These are phyloP conservation scores for Cercospora nicotianae DNA, from an alignment of 2,329 filamentous ascomycete genomes.

Conservation along the genomic window DNA sequence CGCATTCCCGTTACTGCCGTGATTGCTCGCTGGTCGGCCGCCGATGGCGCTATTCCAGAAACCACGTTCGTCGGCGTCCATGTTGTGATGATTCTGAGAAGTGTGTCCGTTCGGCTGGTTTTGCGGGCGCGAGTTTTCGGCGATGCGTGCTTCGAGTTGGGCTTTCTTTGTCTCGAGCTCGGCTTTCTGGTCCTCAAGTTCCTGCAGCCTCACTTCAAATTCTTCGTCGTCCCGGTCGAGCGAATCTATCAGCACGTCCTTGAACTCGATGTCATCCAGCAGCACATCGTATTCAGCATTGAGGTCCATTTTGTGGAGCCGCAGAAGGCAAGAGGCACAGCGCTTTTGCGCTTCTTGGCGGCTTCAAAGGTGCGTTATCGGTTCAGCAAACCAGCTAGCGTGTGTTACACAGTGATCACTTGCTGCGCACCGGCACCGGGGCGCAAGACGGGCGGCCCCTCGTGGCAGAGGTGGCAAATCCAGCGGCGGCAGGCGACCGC, in stretches of 20 bases:
- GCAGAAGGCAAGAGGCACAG: not conserved
- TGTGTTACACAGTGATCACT: constrained; percentile 4
- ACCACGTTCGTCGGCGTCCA: constrained; percentile 20
- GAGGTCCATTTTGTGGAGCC: not conserved
- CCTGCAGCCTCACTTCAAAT: constrained; percentile 28
- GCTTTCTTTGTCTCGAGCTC: constrained; percentile 9
- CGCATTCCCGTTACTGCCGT: constrained; percentile 14
- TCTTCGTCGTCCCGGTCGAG: constrained; percentile 37
- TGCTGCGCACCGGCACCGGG: not conserved
- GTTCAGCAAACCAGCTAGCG: no score
- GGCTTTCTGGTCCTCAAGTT: constrained; percentile 27
- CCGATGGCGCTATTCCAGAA: constrained; percentile 27
- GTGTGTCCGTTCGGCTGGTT: constrained; percentile 8
- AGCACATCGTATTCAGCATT: constrained; percentile 26
- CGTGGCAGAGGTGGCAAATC: not conserved
- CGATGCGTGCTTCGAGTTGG: constrained; percentile 5
- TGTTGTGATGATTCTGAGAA: not conserved
- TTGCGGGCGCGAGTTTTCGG: constrained; percentile 12
- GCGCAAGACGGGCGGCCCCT: not conserved
- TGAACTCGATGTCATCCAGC: constrained; percentile 40
- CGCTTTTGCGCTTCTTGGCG: not conserved
- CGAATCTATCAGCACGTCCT: constrained; percentile 33
- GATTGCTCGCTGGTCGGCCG: constrained; percentile 22
- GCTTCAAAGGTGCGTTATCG: no score
- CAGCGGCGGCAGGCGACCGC: not conserved